Conservation (phyloP, 139 green algal species). For the Volvox africanus region DNA sequence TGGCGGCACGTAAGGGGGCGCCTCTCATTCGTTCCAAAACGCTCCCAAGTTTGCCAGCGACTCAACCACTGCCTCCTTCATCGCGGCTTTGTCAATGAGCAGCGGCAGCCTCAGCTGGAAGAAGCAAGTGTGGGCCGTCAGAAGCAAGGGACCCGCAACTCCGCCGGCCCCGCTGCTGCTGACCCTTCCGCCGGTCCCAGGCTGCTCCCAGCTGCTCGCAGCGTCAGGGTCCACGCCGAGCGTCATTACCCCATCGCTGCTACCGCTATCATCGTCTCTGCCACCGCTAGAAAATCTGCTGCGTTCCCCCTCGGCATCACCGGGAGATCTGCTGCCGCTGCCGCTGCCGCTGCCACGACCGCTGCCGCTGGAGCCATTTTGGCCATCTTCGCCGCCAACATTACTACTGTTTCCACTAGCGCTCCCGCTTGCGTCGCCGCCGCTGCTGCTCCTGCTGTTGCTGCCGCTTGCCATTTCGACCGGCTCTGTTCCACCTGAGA, state of each 20-base stretch:
- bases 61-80: constrained; percentile 32
- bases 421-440: neutral
- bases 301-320: neutral
- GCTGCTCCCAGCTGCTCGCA: neutral
- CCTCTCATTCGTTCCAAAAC: constrained; percentile 36
- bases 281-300: neutral
- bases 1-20: neutral
- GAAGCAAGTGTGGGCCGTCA: constrained; percentile 44
- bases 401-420: too few relatives aligned
- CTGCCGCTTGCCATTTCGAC: neutral
- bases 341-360: neutral
- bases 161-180: neutral
- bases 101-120: constrained; percentile 50
- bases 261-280: neutral
- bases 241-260: neutral
- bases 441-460: neutral
- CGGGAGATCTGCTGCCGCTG: neutral
- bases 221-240: neutral
- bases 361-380: too few relatives aligned
- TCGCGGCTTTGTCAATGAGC: neutral
- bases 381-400: too few relatives aligned
- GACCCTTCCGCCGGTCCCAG: neutral
- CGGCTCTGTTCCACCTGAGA: neutral
- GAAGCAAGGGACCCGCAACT: neutral
- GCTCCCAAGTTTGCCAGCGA: constrained; percentile 29